Evolutionary conservation across 495 filamentous ascomycete species (phyloP).

Genomic region (Corynascus novoguineensis): DNA sequence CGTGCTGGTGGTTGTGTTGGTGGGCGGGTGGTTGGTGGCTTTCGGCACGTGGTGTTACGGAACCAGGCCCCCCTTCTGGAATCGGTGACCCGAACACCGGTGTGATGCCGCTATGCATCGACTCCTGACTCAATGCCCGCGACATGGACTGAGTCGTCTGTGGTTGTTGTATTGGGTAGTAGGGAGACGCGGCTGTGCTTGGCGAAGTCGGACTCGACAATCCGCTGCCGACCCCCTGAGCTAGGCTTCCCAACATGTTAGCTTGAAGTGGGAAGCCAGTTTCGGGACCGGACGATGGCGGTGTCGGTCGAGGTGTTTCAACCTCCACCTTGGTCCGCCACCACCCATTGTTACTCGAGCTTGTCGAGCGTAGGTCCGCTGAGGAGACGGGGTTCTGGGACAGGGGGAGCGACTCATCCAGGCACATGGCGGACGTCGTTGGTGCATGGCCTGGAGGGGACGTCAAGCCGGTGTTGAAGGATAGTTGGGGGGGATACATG

Average conservation of each 20-base stretch:
- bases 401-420: constrained; percentile 19
- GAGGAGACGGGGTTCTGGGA: constrained; percentile 13
- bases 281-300: constrained; percentile 7
- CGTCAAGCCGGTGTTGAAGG: constrained; percentile 8
- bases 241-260: constrained; percentile 1
- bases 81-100: constrained; percentile 14
- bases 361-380: constrained; percentile 4
- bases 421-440: constrained; percentile 20
- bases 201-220: constrained; percentile 19
- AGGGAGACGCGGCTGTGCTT: constrained; percentile 12
- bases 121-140: constrained; percentile 26
- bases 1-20: neutral
- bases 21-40: neutral
- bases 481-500: constrained; percentile 17
- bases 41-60: constrained; percentile 14
- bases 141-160: constrained; percentile 15
- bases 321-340: constrained; percentile 19
- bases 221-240: neutral
- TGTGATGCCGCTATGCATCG: constrained; percentile 17
- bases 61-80: constrained; percentile 11
- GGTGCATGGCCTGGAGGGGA: constrained; percentile 3
- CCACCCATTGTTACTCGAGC: constrained; percentile 17
- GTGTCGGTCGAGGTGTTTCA: constrained; percentile 16
- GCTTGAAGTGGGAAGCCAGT: constrained; percentile 13
- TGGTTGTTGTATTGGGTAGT: constrained; percentile 16